These are phyloP conservation scores for Nosema granulosis DNA, from an alignment of 371 early-diverging fungal genomes.

Conservation along the genomic window DNA sequence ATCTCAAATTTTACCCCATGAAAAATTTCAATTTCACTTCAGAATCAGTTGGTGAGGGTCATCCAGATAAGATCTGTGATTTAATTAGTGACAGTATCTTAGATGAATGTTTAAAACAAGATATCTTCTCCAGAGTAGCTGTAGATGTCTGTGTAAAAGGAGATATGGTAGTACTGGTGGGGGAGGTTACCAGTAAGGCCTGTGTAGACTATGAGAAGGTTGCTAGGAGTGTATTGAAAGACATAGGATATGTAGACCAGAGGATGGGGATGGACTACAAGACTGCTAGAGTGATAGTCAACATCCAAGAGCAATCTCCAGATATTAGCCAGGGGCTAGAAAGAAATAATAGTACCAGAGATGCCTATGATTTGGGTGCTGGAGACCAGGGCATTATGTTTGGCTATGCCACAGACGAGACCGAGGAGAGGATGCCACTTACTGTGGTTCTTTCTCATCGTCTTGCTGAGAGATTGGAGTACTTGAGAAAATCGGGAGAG, in stretches of 20 bases:
- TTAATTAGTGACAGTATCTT: conserved; percentile 94
- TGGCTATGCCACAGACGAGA: conserved; percentile 92
- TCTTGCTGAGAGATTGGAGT: conserved; percentile 84
- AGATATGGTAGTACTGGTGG: conserved; percentile 96
- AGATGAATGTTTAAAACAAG: conserved; percentile 82
- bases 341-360: conserved; percentile 69
- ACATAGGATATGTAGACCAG: conserved; percentile 92
- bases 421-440: conserved; percentile 95
- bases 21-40: conserved; percentile 74
- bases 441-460: conserved; percentile 88
- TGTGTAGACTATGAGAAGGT: conserved; percentile 89
- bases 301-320: conserved; percentile 95
- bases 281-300: conserved; percentile 92
- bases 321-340: conserved; percentile 87
- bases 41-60: conserved; percentile 97
- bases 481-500: conserved; percentile 81
- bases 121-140: conserved; percentile 92
- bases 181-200: conserved; percentile 96
- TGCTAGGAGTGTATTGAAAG: conserved; percentile 87
- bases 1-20: too few relatives aligned
- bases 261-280: conserved; percentile 78
- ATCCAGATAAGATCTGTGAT: conserved; percentile 99
- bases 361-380: conserved; percentile 87
- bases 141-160: conserved; percentile 97
- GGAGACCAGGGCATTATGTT: conserved; percentile 93